Conservation (phyloP, 2,329 filamentous ascomycete species). For the Botrytis byssoidea region DNA sequence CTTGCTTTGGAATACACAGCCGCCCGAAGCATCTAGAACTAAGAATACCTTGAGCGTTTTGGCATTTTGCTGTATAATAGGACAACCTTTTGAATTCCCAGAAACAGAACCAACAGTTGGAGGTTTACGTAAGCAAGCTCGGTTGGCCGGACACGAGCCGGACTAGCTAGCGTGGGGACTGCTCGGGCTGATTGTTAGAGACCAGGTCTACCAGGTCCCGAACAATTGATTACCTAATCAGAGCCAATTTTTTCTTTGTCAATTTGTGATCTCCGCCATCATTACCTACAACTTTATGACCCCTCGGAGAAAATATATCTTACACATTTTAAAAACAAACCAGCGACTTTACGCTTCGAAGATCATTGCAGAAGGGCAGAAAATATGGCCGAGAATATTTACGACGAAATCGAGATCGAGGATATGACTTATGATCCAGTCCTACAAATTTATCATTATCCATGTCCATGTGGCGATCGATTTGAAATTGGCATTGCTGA, state of each 20-base stretch:
- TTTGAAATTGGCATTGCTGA: slow-evolving; percentile 89
- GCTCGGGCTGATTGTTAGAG: neutral
- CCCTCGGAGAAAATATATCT: neutral
- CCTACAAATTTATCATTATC: slow-evolving; percentile 89
- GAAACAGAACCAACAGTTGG: neutral
- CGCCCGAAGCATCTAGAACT: neutral
- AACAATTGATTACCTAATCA: neutral
- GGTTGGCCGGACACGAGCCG: neutral
- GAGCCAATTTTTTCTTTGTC: slow-evolving; percentile 16
- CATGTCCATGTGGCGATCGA: slow-evolving; percentile 93
- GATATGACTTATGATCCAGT: slow-evolving; percentile 89
- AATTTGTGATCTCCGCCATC: neutral
- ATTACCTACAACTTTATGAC: neutral
- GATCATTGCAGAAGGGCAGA: neutral
- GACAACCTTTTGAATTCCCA: neutral
- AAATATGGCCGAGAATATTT: slow-evolving; percentile 59
- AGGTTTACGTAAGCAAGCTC: neutral
- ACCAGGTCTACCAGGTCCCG: neutral
- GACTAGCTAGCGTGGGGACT: neutral
- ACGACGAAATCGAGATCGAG: slow-evolving; percentile 98
- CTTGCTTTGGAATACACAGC: neutral
- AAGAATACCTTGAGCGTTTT: neutral
- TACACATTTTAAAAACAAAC: neutral
- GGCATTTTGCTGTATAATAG: neutral
- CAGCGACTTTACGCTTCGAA: neutral